Evolutionary conservation across 768 basidiomycete genomes (phyloP), one percentile per base, ranked within the genome.

Genomic region (Daedaleopsis nitida): DNA sequence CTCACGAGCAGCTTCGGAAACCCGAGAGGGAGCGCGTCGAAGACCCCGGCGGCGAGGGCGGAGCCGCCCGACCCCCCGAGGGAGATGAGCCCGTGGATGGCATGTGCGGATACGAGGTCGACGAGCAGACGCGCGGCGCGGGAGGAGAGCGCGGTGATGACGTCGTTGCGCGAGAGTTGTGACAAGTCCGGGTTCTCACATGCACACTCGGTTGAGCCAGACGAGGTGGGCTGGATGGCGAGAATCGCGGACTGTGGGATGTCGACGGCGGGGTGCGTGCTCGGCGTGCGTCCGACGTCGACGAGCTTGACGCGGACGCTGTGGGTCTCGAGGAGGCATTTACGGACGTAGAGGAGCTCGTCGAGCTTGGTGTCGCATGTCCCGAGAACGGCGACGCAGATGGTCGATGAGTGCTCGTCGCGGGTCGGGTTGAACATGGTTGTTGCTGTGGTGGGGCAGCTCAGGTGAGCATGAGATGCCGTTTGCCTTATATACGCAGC

Each of bases 341-440:
- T 35, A 27, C 60, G 66, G 38, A 67, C 58, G 49, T 64, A 62
- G 42, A 67, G 57, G 10, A 67, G 63, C 48, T 67, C 66, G 9
- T 67, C 63, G 39, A 67, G 58, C 35, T 67, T 67, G 7, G 66
- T 67, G 43, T 67, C 66, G 66, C 66, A 67, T 9, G 66, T 67
- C n/a, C 66, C 66, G 42, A 67, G 60, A 35, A 67, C 42, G 19
- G 52, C 60, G 27, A 67, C 51, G 39, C 61, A 63, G 7, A 49
- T 53, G 10, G 59, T 7, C 27, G 27, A 32, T 32, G 27, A 32
- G 27, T 3, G 27, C 27, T 32, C 27, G 27, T 3, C 7, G 27
- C 3, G 27, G 7, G 38, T 4, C 17, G 27, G 10, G 21, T 51
- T 35, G 34, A 44, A 19, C 16, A n/a, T 35, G 14, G 45, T 42